Base-by-base conservation (phyloP, 768 basidiomycete species). In the Lyophyllum semitale region DNA sequence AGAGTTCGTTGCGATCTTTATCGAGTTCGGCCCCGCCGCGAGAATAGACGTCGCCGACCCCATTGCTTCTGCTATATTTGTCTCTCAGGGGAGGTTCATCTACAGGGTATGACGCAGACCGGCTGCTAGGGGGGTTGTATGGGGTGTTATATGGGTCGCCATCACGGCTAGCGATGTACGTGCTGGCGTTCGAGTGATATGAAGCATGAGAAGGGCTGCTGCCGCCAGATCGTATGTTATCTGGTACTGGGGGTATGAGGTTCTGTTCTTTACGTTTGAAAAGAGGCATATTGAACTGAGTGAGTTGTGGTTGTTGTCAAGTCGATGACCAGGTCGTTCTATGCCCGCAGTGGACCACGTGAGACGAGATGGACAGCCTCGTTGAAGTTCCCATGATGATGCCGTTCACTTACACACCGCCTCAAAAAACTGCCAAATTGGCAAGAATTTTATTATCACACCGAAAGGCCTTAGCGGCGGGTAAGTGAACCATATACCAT, bases 81-180 rank as follows among this genome's bases (percentile, higher is more conserved):
- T 82, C 81, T 33, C 66, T 67, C 20, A 66, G 26, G 38, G 60
- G 50, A 35, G 66, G 56, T 35, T 67, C 65, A 26, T 60, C 62
- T 27, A 57, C 43, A 22, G 61, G 26, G 18, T 55, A 42, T 44
- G 57, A 55, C 25, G 54, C 48, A 51, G 60, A 38, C 30, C 38
- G 55, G 44, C 59, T 55, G 62, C 57, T 69, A 48, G 59, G 68
- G 58, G 56, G 62, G 59, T 72, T 71, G 65, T 84, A 84, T 20
- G 73, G 79, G 58, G 56, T 63, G 59, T 72, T 71, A 65, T 84
- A 84, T 20, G 73, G 79, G 62, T 88, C 83, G 43, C 84, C 85
- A 68, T 91, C 88, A 54, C 87, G 77, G 69, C 86, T 90, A 57
- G 87, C 68, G 56, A 85, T 75, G 61, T 91, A 91, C 9, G 87